Conservation (phyloP, 2,329 filamentous ascomycete genomes). For the Bipolaris cookei region DNA sequence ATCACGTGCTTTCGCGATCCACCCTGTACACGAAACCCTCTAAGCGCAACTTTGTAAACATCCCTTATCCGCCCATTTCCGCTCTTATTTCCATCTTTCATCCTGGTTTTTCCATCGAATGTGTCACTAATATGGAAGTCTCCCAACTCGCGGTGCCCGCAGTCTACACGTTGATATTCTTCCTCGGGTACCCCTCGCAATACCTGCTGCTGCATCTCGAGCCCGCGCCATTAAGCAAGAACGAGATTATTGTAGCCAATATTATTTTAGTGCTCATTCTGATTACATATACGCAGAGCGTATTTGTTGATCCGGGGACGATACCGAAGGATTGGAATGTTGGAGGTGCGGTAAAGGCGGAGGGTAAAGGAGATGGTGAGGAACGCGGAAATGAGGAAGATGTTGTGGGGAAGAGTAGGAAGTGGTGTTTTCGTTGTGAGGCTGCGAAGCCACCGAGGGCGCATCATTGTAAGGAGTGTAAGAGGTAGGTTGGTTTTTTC, state of each 20-base stretch:
- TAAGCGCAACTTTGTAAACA: background rate
- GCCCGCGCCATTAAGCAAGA: conserved; percentile 63
- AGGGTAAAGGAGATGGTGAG: background rate
- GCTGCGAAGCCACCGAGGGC: conserved; percentile 76
- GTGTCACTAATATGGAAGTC: conserved; percentile 30
- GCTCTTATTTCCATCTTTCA: background rate
- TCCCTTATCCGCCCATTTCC: conserved; percentile 2
- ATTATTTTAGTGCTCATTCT: conserved; percentile 67
- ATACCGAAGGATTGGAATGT: conserved; percentile 51
- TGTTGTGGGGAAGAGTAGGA: conserved; percentile 39
- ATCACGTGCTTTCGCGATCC: conserved; percentile 36
- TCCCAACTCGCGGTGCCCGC: conserved; percentile 68
- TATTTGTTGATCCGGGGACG: conserved; percentile 63
- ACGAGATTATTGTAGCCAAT: conserved; percentile 71
- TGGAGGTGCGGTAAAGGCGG: conserved; percentile 2
- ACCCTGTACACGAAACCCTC: conserved; percentile 7
- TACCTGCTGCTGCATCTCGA: conserved; percentile 67
- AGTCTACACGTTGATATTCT: conserved; percentile 69
- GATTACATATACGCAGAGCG: conserved; percentile 72
- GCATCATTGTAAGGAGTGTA: conserved; percentile 81
- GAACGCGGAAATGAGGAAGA: background rate
- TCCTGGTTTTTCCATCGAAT: background rate
- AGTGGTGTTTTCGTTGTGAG: conserved; percentile 79
- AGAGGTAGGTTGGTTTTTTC: conserved; percentile 53
- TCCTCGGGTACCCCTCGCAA: conserved; percentile 76